A percentile compares a stretch with the other conserved stretches of the same genome.
Evolutionary conservation across 192 early-diverging fungal genomes (phyloP).

Genomic region (Backusella morwellensis): DNA sequence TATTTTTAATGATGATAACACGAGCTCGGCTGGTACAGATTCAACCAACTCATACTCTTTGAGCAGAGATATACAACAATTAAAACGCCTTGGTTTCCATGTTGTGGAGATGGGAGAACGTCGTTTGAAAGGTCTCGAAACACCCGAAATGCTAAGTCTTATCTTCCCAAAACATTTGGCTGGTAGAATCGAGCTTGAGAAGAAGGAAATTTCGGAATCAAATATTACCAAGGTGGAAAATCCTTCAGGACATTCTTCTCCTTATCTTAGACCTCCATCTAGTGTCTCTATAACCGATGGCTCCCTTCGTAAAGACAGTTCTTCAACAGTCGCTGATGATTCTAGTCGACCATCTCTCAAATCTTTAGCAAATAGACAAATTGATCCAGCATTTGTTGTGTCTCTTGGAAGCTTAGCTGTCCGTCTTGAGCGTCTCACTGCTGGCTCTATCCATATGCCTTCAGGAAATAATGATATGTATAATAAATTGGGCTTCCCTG

Average conservation of each 20-base stretch:
- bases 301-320: not conserved
- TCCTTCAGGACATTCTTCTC: not conserved
- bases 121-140: constrained; percentile 87
- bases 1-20: constrained; percentile 17
- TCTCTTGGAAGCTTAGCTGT: constrained; percentile 50
- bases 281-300: not conserved
- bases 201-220: constrained; percentile 27
- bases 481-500: not conserved
- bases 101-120: constrained; percentile 77
- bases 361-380: constrained; percentile 3
- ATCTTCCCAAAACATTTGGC: constrained; percentile 56
- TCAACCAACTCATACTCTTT: constrained; percentile 4
- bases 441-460: constrained; percentile 26
- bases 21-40: constrained; percentile 11
- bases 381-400: constrained; percentile 50
- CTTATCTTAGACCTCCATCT: constrained; percentile 4
- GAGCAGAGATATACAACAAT: constrained; percentile 28
- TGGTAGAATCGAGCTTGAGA: constrained; percentile 45
- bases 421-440: constrained; percentile 58
- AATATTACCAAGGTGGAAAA: not conserved
- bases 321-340: not conserved
- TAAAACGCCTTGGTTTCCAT: constrained; percentile 68
- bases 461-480: not conserved
- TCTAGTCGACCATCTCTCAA: not conserved
- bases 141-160: constrained; percentile 76